Evolutionary conservation across 352 stramenopile species (phyloP).

Genomic region (Globisporangium lucens): DNA sequence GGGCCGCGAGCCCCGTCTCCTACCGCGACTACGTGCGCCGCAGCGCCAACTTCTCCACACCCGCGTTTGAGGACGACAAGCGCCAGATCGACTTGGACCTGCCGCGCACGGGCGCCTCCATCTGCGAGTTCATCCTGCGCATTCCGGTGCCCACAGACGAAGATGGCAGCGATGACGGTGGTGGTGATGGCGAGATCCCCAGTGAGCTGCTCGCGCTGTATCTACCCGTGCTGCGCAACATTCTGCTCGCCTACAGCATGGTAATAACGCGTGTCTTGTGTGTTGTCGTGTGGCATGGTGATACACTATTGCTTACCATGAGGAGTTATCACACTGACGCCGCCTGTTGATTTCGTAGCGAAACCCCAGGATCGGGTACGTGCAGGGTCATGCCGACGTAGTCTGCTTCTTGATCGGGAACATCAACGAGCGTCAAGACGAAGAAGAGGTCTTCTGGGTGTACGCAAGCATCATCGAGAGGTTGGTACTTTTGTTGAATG

Average conservation of each 20-base stretch:
- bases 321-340: background rate
- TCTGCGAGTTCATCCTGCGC: constrained; percentile 49
- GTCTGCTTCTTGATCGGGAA: constrained; percentile 66
- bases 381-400: constrained; percentile 71
- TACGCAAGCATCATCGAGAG: constrained; percentile 67
- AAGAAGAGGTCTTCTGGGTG: constrained; percentile 71
- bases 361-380: constrained; percentile 70
- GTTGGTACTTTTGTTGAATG: constrained; percentile 13
- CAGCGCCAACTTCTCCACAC: constrained; percentile 20
- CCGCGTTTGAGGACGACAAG: constrained; percentile 52
- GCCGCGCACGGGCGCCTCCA: constrained; percentile 46
- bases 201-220: constrained; percentile 25
- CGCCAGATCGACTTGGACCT: constrained; percentile 73
- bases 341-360: constrained; percentile 20
- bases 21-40: constrained; percentile 45
- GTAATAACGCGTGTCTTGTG: constrained; percentile 15
- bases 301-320: too few relatives aligned
- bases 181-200: constrained; percentile 21
- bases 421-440: constrained; percentile 32
- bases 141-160: constrained; percentile 8
- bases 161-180: constrained; percentile 12
- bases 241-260: constrained; percentile 59
- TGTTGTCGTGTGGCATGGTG: too few relatives aligned
- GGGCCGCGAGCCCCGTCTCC: constrained; percentile 26
- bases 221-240: constrained; percentile 42